A percentile compares a stretch with the other conserved stretches of the same genome.
These are phyloP conservation scores for Claviceps pusilla DNA, from an alignment of 2,329 filamentous ascomycete species.

Conservation along the genomic window DNA sequence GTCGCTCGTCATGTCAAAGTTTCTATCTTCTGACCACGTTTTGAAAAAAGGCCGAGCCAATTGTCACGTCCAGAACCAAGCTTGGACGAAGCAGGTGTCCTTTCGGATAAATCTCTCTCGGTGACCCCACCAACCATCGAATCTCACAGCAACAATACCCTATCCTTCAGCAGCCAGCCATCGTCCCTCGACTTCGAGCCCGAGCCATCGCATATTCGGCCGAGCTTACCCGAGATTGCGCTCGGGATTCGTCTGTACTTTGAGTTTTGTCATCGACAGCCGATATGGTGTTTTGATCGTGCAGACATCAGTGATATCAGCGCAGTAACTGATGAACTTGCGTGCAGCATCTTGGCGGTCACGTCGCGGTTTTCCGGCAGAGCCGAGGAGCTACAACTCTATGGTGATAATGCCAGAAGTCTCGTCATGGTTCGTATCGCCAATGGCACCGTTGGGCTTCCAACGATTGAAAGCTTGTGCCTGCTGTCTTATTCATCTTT, in stretches of 20 bases:
- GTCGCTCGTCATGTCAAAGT: slow-evolving; percentile 2
- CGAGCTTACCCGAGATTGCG: slow-evolving; percentile 18
- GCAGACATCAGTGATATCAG: slow-evolving; percentile 22
- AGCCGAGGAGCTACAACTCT: slow-evolving; percentile 18
- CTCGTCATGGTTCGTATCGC: slow-evolving; percentile 34
- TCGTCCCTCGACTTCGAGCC: slow-evolving; percentile 14
- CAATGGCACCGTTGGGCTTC: slow-evolving; percentile 32
- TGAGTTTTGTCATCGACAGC: slow-evolving; percentile 28
- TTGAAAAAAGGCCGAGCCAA: slow-evolving; percentile 13
- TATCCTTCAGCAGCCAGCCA: slow-evolving; percentile 8
- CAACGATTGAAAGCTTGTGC: slow-evolving; percentile 36
- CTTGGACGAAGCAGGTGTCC: slow-evolving; percentile 16
- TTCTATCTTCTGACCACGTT: slow-evolving; percentile 15
- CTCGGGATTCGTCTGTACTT: slow-evolving; percentile 25
- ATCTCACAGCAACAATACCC: slow-evolving; percentile 6
- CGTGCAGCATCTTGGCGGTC: slow-evolving; percentile 25
- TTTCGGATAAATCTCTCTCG: slow-evolving; percentile 22
- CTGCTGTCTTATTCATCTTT: slow-evolving; percentile 34
- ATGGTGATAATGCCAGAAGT: slow-evolving; percentile 25
- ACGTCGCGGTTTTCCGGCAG: slow-evolving; percentile 24
- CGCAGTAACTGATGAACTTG: slow-evolving; percentile 24
- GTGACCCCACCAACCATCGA: slow-evolving; percentile 15
- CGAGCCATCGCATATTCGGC: slow-evolving; percentile 15
- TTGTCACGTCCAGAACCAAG: slow-evolving; percentile 13
- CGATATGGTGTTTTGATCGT: slow-evolving; percentile 31